A percentile compares a stretch with the other conserved stretches of the same genome.
phyloP scores from a whole-genome alignment of 305 asterid genomes.

The Coffea humblotiana region DNA sequence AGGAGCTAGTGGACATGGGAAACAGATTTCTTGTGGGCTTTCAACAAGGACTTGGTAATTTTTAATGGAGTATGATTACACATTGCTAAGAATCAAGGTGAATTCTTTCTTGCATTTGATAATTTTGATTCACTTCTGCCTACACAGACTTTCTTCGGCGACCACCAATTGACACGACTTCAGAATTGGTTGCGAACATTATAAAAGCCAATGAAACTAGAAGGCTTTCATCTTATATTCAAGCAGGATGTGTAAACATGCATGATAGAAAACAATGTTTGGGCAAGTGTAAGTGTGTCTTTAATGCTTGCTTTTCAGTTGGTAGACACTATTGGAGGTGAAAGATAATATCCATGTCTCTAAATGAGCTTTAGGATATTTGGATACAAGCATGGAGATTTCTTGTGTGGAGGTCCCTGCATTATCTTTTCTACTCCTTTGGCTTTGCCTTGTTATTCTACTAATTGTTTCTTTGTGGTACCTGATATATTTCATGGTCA shows the following conservation, averaged over 20 bases:
- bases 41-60: constrained; percentile 70
- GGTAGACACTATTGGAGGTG: not conserved
- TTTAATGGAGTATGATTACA: constrained; percentile 11
- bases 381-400: not conserved
- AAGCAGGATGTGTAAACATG: constrained; percentile 57
- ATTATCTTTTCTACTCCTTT: not conserved
- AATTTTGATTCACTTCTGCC: constrained; percentile 14
- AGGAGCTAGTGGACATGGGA: constrained; percentile 57
- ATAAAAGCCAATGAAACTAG: constrained; percentile 52
- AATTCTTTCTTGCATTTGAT: constrained; percentile 1
- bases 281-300: constrained; percentile 71
- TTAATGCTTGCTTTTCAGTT: not conserved
- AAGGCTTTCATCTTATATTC: constrained; percentile 57
- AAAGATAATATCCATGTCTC: not conserved
- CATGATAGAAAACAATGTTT: constrained; percentile 47
- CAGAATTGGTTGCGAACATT: constrained; percentile 49
- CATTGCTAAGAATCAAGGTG: not conserved
- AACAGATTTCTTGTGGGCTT: constrained; percentile 57
- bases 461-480: not conserved
- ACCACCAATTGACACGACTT: constrained; percentile 44
- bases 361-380: not conserved
- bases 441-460: not conserved
- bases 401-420: not conserved
- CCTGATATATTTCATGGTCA: not conserved
- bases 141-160: constrained; percentile 50